A percentile compares a stretch with the other conserved stretches of the same genome.
Evolutionary conservation across 1,284 basidiomycete species (phyloP).

Genomic region (Apiotrichum sp.): DNA sequence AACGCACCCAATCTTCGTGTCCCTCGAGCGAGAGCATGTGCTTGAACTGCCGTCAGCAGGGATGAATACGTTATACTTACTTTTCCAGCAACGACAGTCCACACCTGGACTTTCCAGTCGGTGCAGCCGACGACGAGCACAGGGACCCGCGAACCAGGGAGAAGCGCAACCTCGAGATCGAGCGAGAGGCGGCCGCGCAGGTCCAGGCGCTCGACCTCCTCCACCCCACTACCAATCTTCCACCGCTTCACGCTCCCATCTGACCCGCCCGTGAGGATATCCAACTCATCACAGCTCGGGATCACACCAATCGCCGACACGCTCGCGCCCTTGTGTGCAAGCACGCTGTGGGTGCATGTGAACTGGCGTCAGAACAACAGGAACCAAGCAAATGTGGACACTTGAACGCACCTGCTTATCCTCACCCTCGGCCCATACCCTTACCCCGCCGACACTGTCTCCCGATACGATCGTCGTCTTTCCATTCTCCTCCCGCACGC

Average conservation of each 20-base stretch:
- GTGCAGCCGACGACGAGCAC: constrained; percentile 73
- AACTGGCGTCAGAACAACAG: constrained; percentile 52
- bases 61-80: constrained; percentile 35
- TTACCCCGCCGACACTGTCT: constrained; percentile 61
- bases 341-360: constrained; percentile 47
- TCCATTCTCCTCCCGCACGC: constrained; percentile 43
- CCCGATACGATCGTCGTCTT: constrained; percentile 58
- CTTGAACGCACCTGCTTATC: constrained; percentile 8
- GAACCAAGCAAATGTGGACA: not conserved
- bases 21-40: constrained; percentile 59
- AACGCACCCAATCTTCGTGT: constrained; percentile 89
- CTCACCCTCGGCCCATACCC: constrained; percentile 37
- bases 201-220: constrained; percentile 55
- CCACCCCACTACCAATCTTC: constrained; percentile 38
- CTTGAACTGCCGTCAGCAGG: constrained; percentile 50
- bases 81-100: constrained; percentile 58
- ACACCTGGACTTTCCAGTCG: constrained; percentile 68
- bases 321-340: constrained; percentile 60
- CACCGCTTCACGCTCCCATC: constrained; percentile 71
- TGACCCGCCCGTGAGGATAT: constrained; percentile 69
- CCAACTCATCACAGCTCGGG: constrained; percentile 22
- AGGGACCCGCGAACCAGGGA: constrained; percentile 61
- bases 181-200: constrained; percentile 69
- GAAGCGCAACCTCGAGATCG: constrained; percentile 57
- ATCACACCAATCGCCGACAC: constrained; percentile 60